Evolutionary conservation across 768 basidiomycete species (phyloP), one percentile per base, ranked within the genome.

Genomic region (Leucocoprinus sp.): DNA sequence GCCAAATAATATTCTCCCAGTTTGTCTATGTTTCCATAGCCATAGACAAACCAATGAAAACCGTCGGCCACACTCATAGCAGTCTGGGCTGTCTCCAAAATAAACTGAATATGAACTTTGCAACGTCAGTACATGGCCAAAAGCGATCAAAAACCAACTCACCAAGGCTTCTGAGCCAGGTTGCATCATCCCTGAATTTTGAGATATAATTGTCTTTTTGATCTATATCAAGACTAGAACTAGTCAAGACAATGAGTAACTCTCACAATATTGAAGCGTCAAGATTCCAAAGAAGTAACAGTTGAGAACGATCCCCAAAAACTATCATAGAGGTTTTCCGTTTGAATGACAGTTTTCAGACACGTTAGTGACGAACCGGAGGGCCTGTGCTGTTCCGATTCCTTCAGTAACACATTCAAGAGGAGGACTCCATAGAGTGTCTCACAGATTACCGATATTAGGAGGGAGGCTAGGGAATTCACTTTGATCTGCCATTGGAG

Each of bases 11-110:
- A 48, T 41, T 48, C 46, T 8, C 46, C 40, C 3, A 48, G 39
- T 18, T 42, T 48, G 17, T 12, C 21, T 7, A 48, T 22, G 31
- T 41, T 23, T 17, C 46, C 46, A 24, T 48, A 48, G 7, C 46
- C 46, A n/a, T 48, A 48, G 22, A 48, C 46, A 27, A 48, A 48
- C 46, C 46, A 48, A 36, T 48, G 46, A 29, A 48, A 48, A 2
- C 46, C 46, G 11, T 48, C 46, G 3, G 46, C 46, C 5, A 48
- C 33, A 12, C 39, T 42, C 46, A 48, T 48, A 8, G 23, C 40
- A 6, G 46, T 48, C 23, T 48, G 46, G 3, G 23, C 39, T 4
- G 39, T 11, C 24, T 47, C 45, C 23, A 42, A 34, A 4, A 37
- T 12, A 24, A 48, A 42, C 15, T 41, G 39, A 5, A 48, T 17